Conservation (phyloP, 257 asterid species). For the Nicotiana obtusifolia region DNA sequence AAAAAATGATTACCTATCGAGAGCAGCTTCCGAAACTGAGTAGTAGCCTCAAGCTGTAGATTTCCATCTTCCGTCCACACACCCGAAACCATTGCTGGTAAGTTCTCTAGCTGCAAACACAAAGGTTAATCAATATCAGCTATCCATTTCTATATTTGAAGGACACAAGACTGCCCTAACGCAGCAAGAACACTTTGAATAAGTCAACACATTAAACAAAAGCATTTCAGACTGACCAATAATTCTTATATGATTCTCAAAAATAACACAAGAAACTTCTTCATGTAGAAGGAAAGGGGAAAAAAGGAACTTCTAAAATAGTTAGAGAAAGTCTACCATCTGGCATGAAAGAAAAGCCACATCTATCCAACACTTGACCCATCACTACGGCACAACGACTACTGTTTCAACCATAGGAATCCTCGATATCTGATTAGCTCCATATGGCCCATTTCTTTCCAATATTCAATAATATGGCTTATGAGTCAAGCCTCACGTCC, state of each 20-base stretch:
- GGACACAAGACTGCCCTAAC: neutral
- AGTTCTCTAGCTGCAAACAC: slow-evolving; percentile 12
- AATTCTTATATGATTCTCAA: too few relatives aligned
- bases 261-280: too few relatives aligned
- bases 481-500: too few relatives aligned
- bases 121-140: neutral
- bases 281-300: too few relatives aligned
- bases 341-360: neutral
- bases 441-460: neutral
- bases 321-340: neutral
- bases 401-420: neutral
- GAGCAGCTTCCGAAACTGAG: slow-evolving; percentile 17
- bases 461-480: neutral
- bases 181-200: neutral
- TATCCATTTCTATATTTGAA: neutral
- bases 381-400: neutral
- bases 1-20: slow-evolving; percentile 17
- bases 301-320: neutral
- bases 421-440: neutral
- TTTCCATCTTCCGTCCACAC: slow-evolving; percentile 15
- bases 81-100: slow-evolving; percentile 9
- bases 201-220: neutral
- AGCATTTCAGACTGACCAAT: too few relatives aligned
- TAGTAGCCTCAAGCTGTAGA: slow-evolving; percentile 18
- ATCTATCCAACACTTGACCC: neutral